Percentiles rank a stretch among this genome's conserved stretches.
Evolutionary conservation across 192 early-diverging fungal species (phyloP).

Genomic region (Coemansia sp.): DNA sequence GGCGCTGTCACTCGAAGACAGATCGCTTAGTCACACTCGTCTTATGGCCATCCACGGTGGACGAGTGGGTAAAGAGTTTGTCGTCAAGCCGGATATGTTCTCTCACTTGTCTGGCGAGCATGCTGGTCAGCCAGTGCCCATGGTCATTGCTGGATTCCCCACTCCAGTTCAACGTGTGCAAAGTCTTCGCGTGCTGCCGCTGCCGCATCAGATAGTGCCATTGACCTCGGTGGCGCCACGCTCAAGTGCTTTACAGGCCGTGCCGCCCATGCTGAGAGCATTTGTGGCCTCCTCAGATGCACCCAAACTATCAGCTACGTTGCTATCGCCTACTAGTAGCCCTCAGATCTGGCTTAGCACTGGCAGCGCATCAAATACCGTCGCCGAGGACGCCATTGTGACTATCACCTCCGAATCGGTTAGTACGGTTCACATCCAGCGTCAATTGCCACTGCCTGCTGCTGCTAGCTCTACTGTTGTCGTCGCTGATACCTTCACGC

Average conservation of each 20-base stretch:
- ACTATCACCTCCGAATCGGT: constrained; percentile 15
- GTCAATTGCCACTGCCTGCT: not conserved
- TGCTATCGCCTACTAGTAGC: not conserved
- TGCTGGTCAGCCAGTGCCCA: not conserved
- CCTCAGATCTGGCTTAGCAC: not conserved
- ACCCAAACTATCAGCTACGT: not conserved
- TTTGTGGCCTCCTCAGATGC: not conserved
- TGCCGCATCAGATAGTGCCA: not conserved
- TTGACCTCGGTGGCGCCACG: not conserved
- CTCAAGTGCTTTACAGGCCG: not conserved
- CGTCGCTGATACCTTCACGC: not conserved
- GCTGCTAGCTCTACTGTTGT: not conserved
- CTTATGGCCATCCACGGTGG: not conserved
- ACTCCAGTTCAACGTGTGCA: not conserved
- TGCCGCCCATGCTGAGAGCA: not conserved
- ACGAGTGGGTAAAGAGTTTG: not conserved
- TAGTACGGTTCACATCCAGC: constrained; percentile 25
- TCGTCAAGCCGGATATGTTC: not conserved
- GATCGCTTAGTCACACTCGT: not conserved
- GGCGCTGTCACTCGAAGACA: constrained; percentile 7
- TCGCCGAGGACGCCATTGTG: not conserved
- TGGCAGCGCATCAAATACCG: not conserved
- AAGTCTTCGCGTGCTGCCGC: not conserved
- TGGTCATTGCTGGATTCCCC: not conserved
- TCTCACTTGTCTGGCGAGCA: not conserved